Evolutionary conservation across 2,329 filamentous ascomycete species (phyloP).

Genomic region (Thielaviopsis euricoi): DNA sequence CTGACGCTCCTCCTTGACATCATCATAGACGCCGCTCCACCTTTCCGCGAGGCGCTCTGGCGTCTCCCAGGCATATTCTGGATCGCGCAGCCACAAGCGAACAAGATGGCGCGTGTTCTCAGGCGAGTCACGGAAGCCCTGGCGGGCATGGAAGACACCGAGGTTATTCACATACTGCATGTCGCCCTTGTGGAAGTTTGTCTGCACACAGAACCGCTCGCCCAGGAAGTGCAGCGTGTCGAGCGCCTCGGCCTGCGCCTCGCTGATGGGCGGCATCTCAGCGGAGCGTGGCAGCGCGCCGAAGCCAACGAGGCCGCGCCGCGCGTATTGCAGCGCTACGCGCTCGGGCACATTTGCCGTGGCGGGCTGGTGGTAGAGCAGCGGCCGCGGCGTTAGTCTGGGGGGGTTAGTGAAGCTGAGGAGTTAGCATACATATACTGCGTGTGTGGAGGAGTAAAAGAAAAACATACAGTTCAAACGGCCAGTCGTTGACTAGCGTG

Average conservation of each 20-base stretch:
- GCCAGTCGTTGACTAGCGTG: conserved; percentile 25
- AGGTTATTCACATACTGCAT: conserved; percentile 40
- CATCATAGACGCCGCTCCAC: conserved; percentile 38
- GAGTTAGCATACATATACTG: neutral
- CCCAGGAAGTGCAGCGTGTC: conserved; percentile 34
- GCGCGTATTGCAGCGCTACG: conserved; percentile 38
- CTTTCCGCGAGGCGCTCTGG: conserved; percentile 26
- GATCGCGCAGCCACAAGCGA: conserved; percentile 33
- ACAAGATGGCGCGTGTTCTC: conserved; percentile 32
- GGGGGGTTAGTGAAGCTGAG: conserved; percentile 4
- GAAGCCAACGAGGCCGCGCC: conserved; percentile 11
- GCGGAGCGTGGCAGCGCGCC: conserved; percentile 26
- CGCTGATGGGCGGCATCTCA: conserved; percentile 38
- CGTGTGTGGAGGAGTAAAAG: too few species aligned
- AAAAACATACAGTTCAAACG: conserved; percentile 11
- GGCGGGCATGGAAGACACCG: conserved; percentile 35
- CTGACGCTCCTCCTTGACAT: conserved; percentile 31
- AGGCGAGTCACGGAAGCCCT: conserved; percentile 28
- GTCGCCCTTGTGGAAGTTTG: conserved; percentile 33
- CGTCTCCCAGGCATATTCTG: conserved; percentile 31
- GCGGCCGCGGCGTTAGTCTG: conserved; percentile 5
- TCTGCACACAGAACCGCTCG: conserved; percentile 27
- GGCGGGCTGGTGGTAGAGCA: conserved; percentile 12
- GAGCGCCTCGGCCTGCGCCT: conserved; percentile 35
- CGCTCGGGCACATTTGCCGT: conserved; percentile 27